Percentiles rank a stretch among this genome's conserved stretches.
Conservation (phyloP, 495 filamentous ascomycete species). For the Choiromyces venosus region DNA sequence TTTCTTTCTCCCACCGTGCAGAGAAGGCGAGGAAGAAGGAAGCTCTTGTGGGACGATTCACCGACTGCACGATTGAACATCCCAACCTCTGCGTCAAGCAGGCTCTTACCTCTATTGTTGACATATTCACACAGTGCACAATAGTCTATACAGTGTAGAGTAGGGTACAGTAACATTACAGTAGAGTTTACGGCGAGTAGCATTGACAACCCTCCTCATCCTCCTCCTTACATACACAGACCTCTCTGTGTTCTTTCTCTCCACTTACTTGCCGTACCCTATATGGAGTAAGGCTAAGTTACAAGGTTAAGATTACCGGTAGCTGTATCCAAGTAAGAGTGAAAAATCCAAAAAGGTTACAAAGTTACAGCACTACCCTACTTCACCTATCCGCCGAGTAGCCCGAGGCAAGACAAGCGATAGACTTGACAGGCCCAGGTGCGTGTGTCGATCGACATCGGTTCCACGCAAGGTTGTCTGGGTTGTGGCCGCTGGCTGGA, state of each 20-base stretch:
- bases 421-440: slow-evolving; percentile 40
- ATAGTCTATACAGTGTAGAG: neutral
- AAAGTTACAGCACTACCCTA: neutral
- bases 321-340: neutral
- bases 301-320: neutral
- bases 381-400: slow-evolving; percentile 33
- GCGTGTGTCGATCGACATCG: slow-evolving; percentile 40
- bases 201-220: slow-evolving; percentile 35
- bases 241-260: slow-evolving; percentile 26
- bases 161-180: neutral
- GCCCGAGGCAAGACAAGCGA: slow-evolving; percentile 40
- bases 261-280: neutral
- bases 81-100: slow-evolving; percentile 33
- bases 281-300: neutral
- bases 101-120: slow-evolving; percentile 11
- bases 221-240: slow-evolving; percentile 32
- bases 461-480: slow-evolving; percentile 38
- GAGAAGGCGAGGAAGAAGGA: neutral
- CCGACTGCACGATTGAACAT: slow-evolving; percentile 36
- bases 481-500: slow-evolving; percentile 18
- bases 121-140: slow-evolving; percentile 2
- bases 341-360: neutral
- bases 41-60: slow-evolving; percentile 24
- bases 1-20: neutral
- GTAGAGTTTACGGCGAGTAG: slow-evolving; percentile 22